Evolutionary conservation across 257 asterid species (phyloP), one percentile per base, ranked within the genome.

Genomic region (Perilla frutescens): DNA sequence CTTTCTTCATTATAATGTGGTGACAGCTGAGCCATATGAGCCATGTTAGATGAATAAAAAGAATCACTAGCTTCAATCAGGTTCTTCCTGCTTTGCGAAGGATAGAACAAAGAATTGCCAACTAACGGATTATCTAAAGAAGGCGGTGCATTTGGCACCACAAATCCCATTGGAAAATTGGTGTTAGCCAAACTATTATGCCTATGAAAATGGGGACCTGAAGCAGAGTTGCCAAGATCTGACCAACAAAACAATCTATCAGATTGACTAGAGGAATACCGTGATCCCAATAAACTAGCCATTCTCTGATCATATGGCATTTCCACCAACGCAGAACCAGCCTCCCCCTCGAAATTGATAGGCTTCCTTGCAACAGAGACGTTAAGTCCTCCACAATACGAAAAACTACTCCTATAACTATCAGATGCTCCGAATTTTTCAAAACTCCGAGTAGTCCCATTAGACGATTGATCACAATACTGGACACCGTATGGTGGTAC

Each of bases 41-140:
- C 76, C 62, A 78, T 55, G 54, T 77, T 69, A 36, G 76, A 68
- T 10, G 75, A 4, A 43, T 58, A 71, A 53, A 79, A 84, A 9
- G 84, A 70, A 66, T 77, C 82, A 11, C 77, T 71, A 57, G 78
- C 76, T 20, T 82, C 81, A 29, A 51, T 44, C 48, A 70, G 34
- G 78, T 74, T 79, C 79, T 74, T 73, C 73, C 90, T 78, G 68
- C 80, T 76, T 55, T 4, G 79, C 3, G 75, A 72, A 55, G 80
- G 67, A 56, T 75, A 80, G 48, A 59, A 58, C 26, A 58, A 5
- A 66, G 72, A 59, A 68, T 81, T 90, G 40, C 75, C 73, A 58
- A 48, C 62, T 14, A 71, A 62, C 29, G 82, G 81, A 77, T 81
- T 64, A 54, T 73, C 80, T 34, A 82, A 59, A 32, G 79, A 36